Conservation (phyloP, 192 early-diverging fungal species). For the Podila horticola region DNA sequence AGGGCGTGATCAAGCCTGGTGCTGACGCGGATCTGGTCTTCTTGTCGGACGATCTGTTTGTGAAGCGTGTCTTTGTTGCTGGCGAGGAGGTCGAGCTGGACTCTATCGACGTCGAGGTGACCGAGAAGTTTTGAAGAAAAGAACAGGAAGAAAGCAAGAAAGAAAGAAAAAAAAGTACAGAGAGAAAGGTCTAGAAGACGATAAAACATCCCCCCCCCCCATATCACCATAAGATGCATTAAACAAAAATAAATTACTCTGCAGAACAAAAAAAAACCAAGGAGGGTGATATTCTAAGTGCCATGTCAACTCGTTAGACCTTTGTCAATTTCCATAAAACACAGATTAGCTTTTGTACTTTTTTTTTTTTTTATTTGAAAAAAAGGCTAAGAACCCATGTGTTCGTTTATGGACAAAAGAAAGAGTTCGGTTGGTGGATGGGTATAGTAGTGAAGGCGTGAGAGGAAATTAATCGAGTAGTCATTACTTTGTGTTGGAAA, state of each 20-base stretch:
- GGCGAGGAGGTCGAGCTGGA: slow-evolving; percentile 67
- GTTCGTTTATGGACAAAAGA: not conserved
- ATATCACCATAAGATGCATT: not conserved
- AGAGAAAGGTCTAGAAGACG: not conserved
- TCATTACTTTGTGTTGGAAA: too few species aligned
- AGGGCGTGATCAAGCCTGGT: slow-evolving; percentile 76
- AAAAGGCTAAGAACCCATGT: not conserved
- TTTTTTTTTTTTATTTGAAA: not conserved
- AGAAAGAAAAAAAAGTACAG: not conserved
- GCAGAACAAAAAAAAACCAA: too few species aligned
- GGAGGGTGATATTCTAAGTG: too few species aligned
- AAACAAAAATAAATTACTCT: too few species aligned
- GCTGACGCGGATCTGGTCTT: slow-evolving; percentile 84
- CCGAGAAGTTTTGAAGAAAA: slow-evolving; percentile 40
- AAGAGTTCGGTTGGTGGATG: not conserved
- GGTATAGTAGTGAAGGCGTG: slow-evolving; percentile 2
- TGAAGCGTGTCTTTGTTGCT: slow-evolving; percentile 78
- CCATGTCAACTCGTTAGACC: too few species aligned
- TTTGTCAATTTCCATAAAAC: not conserved
- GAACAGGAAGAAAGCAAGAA: slow-evolving; percentile 3
- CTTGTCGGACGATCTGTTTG: slow-evolving; percentile 70
- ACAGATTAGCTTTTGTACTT: not conserved
- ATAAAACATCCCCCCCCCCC: not conserved
- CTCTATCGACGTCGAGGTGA: slow-evolving; percentile 42
- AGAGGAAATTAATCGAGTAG: not conserved